Evolutionary conservation across 768 basidiomycete genomes (phyloP).

Genomic region (Amanita pseudoporphyria): DNA sequence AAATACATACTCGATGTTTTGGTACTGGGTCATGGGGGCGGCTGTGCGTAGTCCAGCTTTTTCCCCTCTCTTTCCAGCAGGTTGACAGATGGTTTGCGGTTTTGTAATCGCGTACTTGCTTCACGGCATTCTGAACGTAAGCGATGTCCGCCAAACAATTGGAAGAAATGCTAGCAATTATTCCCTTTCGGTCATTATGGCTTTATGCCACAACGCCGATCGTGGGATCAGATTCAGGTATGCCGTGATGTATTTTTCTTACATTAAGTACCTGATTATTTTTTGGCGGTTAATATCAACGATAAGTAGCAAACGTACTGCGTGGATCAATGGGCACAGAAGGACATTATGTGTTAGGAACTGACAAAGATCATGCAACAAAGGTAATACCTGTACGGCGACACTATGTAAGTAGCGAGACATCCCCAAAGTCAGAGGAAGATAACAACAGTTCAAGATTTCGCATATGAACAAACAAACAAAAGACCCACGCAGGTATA

Average conservation of each 20-base stretch:
- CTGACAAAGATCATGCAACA: constrained; percentile 2
- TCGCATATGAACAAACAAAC: not conserved
- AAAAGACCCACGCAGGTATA: not conserved
- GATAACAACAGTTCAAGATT: constrained; percentile 1
- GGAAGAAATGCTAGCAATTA: not conserved
- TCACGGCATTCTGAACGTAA: constrained; percentile 1
- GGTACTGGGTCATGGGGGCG: not conserved
- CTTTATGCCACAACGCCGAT: not conserved
- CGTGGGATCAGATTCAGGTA: not conserved
- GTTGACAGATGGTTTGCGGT: not conserved
- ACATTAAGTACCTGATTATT: constrained; percentile 1
- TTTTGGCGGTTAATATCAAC: not conserved
- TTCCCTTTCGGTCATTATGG: not conserved
- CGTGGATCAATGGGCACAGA: not conserved
- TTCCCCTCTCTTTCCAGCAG: no score
- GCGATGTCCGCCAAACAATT: not conserved
- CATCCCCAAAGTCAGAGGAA: not conserved
- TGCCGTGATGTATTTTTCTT: not conserved
- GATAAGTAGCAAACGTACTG: not conserved
- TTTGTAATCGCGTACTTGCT: not conserved
- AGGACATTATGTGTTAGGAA: not conserved
- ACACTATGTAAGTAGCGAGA: not conserved
- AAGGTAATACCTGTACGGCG: not conserved
- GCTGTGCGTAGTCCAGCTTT: no score
- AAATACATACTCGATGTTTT: constrained; percentile 5